Conservation (phyloP, 2,329 filamentous ascomycete genomes). For the Fusarium miscanthi region DNA sequence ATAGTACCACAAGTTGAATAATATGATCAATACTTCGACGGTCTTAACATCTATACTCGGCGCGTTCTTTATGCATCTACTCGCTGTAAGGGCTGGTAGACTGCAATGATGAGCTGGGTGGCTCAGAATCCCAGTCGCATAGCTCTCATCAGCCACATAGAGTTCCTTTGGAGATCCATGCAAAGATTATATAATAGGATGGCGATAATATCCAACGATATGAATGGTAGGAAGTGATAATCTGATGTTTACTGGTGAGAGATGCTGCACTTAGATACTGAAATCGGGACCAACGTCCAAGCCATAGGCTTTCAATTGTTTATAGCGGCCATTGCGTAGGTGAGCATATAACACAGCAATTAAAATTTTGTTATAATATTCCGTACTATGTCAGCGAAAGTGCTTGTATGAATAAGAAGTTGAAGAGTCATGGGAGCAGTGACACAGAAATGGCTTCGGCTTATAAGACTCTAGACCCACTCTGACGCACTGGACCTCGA, state of each 20-base stretch:
- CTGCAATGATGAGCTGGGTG: constrained; percentile 14
- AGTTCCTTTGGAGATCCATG: not conserved
- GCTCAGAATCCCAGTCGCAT: constrained; percentile 3
- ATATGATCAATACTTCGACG: not conserved
- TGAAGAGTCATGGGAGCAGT: not conserved
- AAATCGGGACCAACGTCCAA: not conserved
- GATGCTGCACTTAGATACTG: not conserved
- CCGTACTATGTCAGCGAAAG: not conserved
- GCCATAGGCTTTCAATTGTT: not conserved
- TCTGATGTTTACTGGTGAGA: not conserved
- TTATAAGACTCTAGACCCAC: constrained; percentile 35
- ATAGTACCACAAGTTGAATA: constrained; percentile 10
- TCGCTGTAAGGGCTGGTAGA: not conserved
- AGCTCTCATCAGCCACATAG: not conserved
- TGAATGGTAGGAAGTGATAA: constrained; percentile 3
- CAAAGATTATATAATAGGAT: not conserved
- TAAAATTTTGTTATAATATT: not conserved
- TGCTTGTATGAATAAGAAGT: not conserved
- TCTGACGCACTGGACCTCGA: constrained; percentile 42
- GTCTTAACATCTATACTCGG: constrained; percentile 1
- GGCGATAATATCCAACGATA: not conserved
- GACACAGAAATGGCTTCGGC: constrained; percentile 1
- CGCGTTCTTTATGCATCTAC: constrained; percentile 4
- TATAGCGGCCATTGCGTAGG: not conserved
- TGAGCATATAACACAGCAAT: not conserved